Evolutionary conservation across 2,329 filamentous ascomycete species (phyloP).

Genomic region (Penicillium janthinellum): DNA sequence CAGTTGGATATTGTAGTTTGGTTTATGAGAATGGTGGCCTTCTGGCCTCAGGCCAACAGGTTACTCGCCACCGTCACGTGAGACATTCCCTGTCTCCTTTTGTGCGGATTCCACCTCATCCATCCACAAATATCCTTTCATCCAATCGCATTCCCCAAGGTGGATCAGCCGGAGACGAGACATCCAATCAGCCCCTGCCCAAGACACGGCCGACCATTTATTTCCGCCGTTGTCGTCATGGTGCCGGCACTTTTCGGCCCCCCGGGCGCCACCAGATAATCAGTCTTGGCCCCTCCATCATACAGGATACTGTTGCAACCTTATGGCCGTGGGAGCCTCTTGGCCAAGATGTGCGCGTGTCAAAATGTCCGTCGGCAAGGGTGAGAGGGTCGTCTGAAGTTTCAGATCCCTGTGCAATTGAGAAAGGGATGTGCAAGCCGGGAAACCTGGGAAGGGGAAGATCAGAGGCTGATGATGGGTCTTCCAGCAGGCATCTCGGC

Average conservation of each 20-base stretch:
- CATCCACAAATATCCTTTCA: not conserved
- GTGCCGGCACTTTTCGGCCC: constrained; percentile 14
- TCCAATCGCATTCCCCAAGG: constrained; percentile 7
- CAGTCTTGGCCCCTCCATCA: constrained; percentile 5
- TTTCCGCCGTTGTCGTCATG: constrained; percentile 22
- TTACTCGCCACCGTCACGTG: not conserved
- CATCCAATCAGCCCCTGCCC: constrained; percentile 16
- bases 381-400: not conserved
- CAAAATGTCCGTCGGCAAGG: not conserved
- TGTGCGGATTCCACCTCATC: not conserved
- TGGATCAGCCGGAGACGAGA: not conserved
- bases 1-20: too few species aligned
- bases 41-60: not conserved
- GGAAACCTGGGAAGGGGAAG: not conserved
- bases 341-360: not conserved
- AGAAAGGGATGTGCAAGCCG: constrained; percentile 12
- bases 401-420: not conserved
- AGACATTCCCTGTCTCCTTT: not conserved
- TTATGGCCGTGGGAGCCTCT: not conserved
- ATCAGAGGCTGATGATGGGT: constrained; percentile 18
- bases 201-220: constrained; percentile 19
- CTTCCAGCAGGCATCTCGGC: constrained; percentile 10
- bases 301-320: not conserved
- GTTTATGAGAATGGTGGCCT: not conserved
- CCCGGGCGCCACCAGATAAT: constrained; percentile 8